Evolutionary conservation across 176 grass and related monocot species (phyloP).

Genomic region (Eleusine coracana): DNA sequence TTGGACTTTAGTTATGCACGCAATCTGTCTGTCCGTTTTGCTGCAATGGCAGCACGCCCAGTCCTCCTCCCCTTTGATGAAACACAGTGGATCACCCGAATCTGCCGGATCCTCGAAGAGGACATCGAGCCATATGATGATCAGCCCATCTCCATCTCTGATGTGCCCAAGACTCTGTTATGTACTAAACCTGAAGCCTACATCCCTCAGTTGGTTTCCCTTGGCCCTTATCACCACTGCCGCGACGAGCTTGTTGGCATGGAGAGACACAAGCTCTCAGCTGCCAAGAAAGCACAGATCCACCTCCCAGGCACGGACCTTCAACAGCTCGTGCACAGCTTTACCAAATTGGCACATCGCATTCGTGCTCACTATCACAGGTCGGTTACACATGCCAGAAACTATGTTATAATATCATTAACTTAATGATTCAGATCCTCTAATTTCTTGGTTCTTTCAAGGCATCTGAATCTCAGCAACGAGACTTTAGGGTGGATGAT

Average conservation of each 20-base stretch:
- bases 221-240: conserved; percentile 84
- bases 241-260: conserved; percentile 64
- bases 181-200: conserved; percentile 66
- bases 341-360: conserved; percentile 48
- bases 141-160: conserved; percentile 58
- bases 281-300: conserved; percentile 53
- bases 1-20: neutral
- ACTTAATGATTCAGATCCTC: neutral
- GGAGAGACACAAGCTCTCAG: conserved; percentile 80
- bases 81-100: conserved; percentile 62
- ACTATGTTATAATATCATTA: neutral
- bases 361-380: conserved; percentile 83
- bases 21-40: neutral
- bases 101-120: conserved; percentile 54
- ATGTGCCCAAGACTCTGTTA: conserved; percentile 65
- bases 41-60: conserved; percentile 23
- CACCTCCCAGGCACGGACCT: conserved; percentile 47
- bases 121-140: conserved; percentile 52
- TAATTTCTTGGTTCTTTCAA: neutral
- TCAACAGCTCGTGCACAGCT: conserved; percentile 53
- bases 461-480: conserved; percentile 60
- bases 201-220: conserved; percentile 59
- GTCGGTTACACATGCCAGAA: conserved; percentile 26
- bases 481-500: conserved; percentile 86
- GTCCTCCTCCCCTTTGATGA: conserved; percentile 53